phyloP scores from a whole-genome alignment of 352 stramenopile species.

The Phytopythium litorale region DNA sequence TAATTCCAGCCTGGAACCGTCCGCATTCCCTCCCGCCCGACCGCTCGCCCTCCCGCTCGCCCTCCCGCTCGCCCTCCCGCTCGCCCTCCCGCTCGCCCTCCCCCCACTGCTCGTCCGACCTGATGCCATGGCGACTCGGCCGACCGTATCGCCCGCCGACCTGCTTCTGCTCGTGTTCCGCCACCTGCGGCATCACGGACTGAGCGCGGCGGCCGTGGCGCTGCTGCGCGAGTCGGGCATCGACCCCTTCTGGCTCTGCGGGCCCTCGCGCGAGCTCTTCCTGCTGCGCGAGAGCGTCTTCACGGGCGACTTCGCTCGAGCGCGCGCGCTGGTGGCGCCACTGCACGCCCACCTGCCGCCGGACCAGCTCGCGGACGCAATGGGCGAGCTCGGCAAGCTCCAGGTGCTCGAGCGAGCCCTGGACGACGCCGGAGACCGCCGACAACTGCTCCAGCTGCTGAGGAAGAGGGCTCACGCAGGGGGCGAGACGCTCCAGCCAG shows the following conservation, averaged over 20 bases:
- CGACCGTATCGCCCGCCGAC: constrained; percentile 8
- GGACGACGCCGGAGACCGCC: not conserved
- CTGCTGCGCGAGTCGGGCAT: constrained; percentile 54
- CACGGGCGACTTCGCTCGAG: constrained; percentile 31
- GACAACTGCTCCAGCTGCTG: not conserved
- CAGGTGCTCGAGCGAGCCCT: constrained; percentile 22
- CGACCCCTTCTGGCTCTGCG: constrained; percentile 56
- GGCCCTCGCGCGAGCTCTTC: constrained; percentile 34
- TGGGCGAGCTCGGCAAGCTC: constrained; percentile 32
- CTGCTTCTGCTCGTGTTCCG: constrained; percentile 52
- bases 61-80: too few species aligned
- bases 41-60: too few species aligned
- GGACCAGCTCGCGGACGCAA: constrained; percentile 13
- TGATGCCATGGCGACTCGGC: too few species aligned
- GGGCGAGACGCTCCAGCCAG: not conserved
- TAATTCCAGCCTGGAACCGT: too few species aligned
- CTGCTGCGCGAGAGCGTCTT: constrained; percentile 58
- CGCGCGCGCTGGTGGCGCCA: constrained; percentile 34
- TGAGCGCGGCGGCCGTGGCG: constrained; percentile 34
- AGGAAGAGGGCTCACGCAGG: not conserved
- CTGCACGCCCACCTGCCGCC: constrained; percentile 16
- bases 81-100: too few species aligned
- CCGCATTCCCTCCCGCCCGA: too few species aligned
- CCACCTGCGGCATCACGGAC: constrained; percentile 35
- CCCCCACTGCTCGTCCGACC: too few species aligned